Evolutionary conservation across 495 filamentous ascomycete genomes (phyloP).

Genomic region (Talaromyces stipitatus): DNA sequence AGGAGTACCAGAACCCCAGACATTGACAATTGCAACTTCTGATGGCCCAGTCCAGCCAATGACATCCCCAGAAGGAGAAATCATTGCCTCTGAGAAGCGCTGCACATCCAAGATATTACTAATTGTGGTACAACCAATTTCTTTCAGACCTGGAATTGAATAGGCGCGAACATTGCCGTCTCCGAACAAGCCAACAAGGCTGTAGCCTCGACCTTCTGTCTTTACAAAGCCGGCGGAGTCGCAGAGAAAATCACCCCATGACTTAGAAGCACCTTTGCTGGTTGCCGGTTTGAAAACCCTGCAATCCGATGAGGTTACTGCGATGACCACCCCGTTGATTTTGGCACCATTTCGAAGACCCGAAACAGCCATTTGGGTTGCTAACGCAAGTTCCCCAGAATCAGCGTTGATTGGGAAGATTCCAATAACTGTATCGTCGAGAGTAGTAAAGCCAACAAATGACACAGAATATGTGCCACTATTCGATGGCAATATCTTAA

Average conservation of each 20-base stretch:
- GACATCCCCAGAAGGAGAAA: slow-evolving; percentile 71
- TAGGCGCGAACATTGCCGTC: slow-evolving; percentile 72
- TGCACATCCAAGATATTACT: slow-evolving; percentile 61
- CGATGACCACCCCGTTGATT: slow-evolving; percentile 63
- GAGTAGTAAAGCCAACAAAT: slow-evolving; percentile 53
- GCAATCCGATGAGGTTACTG: slow-evolving; percentile 64
- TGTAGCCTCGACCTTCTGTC: slow-evolving; percentile 63
- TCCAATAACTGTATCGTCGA: slow-evolving; percentile 67
- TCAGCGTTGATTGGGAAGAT: slow-evolving; percentile 74
- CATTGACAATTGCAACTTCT: slow-evolving; percentile 69
- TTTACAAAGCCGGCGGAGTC: slow-evolving; percentile 69
- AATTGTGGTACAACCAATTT: slow-evolving; percentile 62
- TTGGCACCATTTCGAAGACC: slow-evolving; percentile 61
- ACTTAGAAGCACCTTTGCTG: slow-evolving; percentile 79
- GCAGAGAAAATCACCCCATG: slow-evolving; percentile 75
- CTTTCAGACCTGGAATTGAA: slow-evolving; percentile 78
- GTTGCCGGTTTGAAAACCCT: slow-evolving; percentile 80
- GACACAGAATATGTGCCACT: slow-evolving; percentile 65
- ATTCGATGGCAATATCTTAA: slow-evolving; percentile 73
- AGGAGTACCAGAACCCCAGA: slow-evolving; percentile 65
- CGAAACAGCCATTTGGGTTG: slow-evolving; percentile 63
- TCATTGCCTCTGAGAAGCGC: slow-evolving; percentile 55
- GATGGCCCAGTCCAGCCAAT: slow-evolving; percentile 86
- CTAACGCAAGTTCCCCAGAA: slow-evolving; percentile 64
- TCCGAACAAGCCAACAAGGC: slow-evolving; percentile 74